phyloP scores from a whole-genome alignment of 805 yeast genomes.

The Diddensiella caesifluorescens region DNA sequence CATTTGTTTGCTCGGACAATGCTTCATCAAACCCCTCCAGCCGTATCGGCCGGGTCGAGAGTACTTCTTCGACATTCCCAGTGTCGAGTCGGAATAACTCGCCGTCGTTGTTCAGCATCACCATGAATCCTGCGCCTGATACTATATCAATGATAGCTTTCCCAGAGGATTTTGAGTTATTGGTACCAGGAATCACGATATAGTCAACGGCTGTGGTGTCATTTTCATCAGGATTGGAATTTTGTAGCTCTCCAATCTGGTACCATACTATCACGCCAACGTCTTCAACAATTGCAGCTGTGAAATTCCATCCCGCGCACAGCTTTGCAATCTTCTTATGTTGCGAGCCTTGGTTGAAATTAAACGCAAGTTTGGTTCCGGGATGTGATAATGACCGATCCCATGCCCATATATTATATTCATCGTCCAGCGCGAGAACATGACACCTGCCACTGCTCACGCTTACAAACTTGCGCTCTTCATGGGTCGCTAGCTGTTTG shows the following conservation, averaged over 20 bases:
- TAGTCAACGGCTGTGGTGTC: slow-evolving; percentile 4
- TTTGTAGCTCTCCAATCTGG: slow-evolving; percentile 31
- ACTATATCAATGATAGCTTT: slow-evolving; percentile 45
- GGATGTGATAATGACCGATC: slow-evolving; percentile 35
- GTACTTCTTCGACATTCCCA: slow-evolving; percentile 20
- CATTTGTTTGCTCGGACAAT: slow-evolving; percentile 24
- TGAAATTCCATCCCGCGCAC: slow-evolving; percentile 64
- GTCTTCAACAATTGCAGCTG: slow-evolving; percentile 43
- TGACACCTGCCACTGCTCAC: slow-evolving; percentile 62
- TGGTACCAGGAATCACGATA: slow-evolving; percentile 15
- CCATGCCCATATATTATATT: slow-evolving; percentile 55
- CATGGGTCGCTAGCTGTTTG: slow-evolving; percentile 4
- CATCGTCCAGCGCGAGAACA: slow-evolving; percentile 52
- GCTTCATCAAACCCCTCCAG: slow-evolving; percentile 31
- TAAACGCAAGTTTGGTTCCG: slow-evolving; percentile 15
- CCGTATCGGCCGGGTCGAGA: slow-evolving; percentile 23
- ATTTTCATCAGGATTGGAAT: slow-evolving; percentile 18
- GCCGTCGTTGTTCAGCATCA: slow-evolving; percentile 46
- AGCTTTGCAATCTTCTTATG: slow-evolving; percentile 31
- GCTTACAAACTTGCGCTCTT: slow-evolving; percentile 35
- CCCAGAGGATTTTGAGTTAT: not conserved
- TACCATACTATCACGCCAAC: slow-evolving; percentile 61
- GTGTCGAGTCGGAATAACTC: slow-evolving; percentile 36
- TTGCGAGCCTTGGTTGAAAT: slow-evolving; percentile 7
- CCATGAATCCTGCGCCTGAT: slow-evolving; percentile 47